phyloP scores from a whole-genome alignment of 345 rosid species.

The Murraya paniculata region DNA sequence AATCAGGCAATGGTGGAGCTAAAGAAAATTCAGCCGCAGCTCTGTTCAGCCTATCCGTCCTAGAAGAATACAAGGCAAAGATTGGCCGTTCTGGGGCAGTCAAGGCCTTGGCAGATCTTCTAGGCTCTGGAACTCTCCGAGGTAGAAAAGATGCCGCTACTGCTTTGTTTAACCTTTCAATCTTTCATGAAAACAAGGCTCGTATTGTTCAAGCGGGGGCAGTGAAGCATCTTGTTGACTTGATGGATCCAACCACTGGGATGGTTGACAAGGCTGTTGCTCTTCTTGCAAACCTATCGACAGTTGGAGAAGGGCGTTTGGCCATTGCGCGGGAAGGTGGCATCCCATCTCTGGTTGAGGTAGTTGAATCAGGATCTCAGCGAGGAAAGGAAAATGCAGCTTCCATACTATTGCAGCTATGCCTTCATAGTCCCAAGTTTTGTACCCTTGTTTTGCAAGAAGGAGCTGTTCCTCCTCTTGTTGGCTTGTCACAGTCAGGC shows the following conservation, averaged over 20 bases:
- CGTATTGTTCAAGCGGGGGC: constrained; percentile 96
- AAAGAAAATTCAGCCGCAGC: constrained; percentile 91
- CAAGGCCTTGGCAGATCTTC: constrained; percentile 73
- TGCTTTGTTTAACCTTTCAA: constrained; percentile 88
- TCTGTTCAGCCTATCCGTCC: constrained; percentile 72
- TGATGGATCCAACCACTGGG: constrained; percentile 64
- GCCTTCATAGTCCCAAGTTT: constrained; percentile 73
- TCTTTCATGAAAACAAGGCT: constrained; percentile 88
- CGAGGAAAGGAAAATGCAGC: constrained; percentile 96
- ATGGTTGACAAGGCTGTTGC: constrained; percentile 96
- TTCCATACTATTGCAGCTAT: constrained; percentile 74
- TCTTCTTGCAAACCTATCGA: constrained; percentile 81
- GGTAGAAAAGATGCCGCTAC: constrained; percentile 95
- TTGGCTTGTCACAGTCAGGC: constrained; percentile 88
- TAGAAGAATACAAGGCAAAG: constrained; percentile 67
- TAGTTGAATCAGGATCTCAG: constrained; percentile 77
- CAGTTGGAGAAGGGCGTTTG: constrained; percentile 73
- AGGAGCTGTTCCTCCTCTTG: constrained; percentile 96
- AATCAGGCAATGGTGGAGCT: constrained; percentile 75
- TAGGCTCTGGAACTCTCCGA: constrained; percentile 72
- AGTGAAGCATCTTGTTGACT: constrained; percentile 68
- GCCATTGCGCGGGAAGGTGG: constrained; percentile 77
- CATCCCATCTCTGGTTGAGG: constrained; percentile 71
- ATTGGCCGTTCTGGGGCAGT: constrained; percentile 89
- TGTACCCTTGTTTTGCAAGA: constrained; percentile 90